phyloP scores from a whole-genome alignment of 352 stramenopile genomes.

The Phytophthora pluvialis region DNA sequence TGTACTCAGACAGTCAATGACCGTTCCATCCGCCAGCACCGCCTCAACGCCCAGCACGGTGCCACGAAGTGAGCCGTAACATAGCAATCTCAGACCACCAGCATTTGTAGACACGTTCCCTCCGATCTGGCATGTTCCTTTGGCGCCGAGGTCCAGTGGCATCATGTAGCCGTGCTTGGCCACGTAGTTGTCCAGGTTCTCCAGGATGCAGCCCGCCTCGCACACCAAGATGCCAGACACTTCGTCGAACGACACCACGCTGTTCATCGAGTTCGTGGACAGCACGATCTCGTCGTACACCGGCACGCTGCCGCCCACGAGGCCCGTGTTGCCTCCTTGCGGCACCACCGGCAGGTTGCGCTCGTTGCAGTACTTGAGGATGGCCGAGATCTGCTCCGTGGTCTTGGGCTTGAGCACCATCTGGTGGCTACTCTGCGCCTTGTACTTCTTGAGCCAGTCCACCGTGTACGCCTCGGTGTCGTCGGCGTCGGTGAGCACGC shows the following conservation, averaged over 20 bases:
- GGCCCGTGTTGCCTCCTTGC: conserved; percentile 96
- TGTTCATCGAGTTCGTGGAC: conserved; percentile 92
- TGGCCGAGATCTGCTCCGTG: conserved; percentile 84
- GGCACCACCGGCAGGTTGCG: conserved; percentile 92
- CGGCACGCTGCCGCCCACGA: conserved; percentile 94
- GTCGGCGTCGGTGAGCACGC: conserved; percentile 71
- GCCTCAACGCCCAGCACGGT: conserved; percentile 95
- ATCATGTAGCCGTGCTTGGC: conserved; percentile 87
- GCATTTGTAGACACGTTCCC: conserved; percentile 97
- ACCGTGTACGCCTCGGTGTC: conserved; percentile 75
- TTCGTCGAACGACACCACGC: conserved; percentile 91
- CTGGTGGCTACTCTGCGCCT: conserved; percentile 54
- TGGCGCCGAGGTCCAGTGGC: conserved; percentile 96
- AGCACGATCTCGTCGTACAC: conserved; percentile 96
- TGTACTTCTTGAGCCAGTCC: conserved; percentile 91
- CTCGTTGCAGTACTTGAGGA: conserved; percentile 95
- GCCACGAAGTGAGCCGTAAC: conserved; percentile 94
- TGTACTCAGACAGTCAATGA: conserved; percentile 87
- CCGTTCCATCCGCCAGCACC: conserved; percentile 90
- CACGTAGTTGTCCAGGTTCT: conserved; percentile 92
- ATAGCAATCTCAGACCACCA: conserved; percentile 94
- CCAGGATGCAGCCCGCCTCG: conserved; percentile 94
- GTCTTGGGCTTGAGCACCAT: conserved; percentile 90
- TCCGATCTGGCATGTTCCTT: conserved; percentile 96
- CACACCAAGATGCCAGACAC: conserved; percentile 84